Base-by-base conservation (phyloP, 768 basidiomycete species). In the Tephrocybe sp. region DNA sequence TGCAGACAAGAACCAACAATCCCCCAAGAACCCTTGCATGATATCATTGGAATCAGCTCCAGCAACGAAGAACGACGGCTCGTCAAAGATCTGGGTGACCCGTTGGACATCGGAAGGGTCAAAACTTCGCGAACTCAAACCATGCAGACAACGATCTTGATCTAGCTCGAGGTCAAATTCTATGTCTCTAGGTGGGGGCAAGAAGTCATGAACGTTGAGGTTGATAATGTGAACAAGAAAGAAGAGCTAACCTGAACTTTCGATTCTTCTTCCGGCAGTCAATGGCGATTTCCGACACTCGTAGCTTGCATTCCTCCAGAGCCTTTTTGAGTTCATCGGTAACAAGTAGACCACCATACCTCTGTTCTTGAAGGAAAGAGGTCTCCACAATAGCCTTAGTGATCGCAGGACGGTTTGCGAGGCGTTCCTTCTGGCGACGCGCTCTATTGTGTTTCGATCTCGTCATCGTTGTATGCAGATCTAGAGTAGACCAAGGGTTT, bases 1-100 rank as follows among this genome's bases (percentile, higher is more conserved):
- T 0, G 79, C 80, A 8, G 74, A 75, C 9, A 82, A 57, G 54
- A 83, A 77, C 71, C 77, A 82, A 51, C 79, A 81, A 55, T 80
- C 71, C 0, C 74, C 75, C 11, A 80, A 53, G 2, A 40, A 52
- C 1, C 80, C 79, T 65, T 82, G 79, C 3, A 69, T 64, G 22
- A 78, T 73, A 54, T 78, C 76, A 27, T 66, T 70, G 1, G 73
- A 69, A 49, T 67, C 61, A 3, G 70, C 64, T 5, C 72, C 76
- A 44, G 73, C 69, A 18, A 72, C 56, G 60, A 75, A 78, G 58
- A 82, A 82, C 5, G 68, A 63, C 0, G 80, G 77, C 1, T 78
- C 66, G 10, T 77, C 69, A 46, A 79, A 82, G 7, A 81, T 77
- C 37, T 82, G 71, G 0, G 72, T 67, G 13, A 74, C 73, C 6